phyloP scores from a whole-genome alignment of 2,329 filamentous ascomycete genomes.

The Hymenoscyphus scutula region DNA sequence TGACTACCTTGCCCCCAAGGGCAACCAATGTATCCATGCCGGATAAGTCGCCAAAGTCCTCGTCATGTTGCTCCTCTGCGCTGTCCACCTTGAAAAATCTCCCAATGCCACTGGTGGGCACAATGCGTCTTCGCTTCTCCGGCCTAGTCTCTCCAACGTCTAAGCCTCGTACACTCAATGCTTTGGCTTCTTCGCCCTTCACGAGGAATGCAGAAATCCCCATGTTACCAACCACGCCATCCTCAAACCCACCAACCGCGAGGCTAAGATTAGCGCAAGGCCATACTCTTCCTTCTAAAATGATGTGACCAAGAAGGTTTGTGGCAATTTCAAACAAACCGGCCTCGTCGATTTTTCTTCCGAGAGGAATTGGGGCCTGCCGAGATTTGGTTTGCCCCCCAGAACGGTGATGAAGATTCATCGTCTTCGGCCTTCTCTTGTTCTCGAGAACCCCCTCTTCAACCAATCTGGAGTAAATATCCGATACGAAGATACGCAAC shows the following conservation, averaged over 20 bases:
- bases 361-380: constrained; percentile 72
- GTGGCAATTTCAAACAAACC: constrained; percentile 73
- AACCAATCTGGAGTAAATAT: constrained; percentile 85
- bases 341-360: constrained; percentile 69
- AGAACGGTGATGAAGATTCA: constrained; percentile 80
- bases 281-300: constrained; percentile 77
- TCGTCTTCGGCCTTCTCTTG: constrained; percentile 78
- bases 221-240: constrained; percentile 78
- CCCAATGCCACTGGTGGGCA: constrained; percentile 29
- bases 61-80: constrained; percentile 30
- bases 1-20: constrained; percentile 16
- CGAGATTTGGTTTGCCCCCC: constrained; percentile 72
- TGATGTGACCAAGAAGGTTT: constrained; percentile 72
- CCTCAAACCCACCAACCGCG: constrained; percentile 89
- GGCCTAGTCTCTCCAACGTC: constrained; percentile 21
- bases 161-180: constrained; percentile 39
- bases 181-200: constrained; percentile 64
- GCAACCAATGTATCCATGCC: constrained; percentile 19
- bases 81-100: constrained; percentile 35
- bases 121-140: constrained; percentile 35
- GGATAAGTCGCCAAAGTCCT: constrained; percentile 31
- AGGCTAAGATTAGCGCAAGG: constrained; percentile 89
- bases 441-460: constrained; percentile 90
- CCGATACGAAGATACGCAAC: constrained; percentile 86
- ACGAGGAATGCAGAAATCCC: constrained; percentile 86